These are phyloP conservation scores for Aspergillus neoniger DNA, from an alignment of 2,329 filamentous ascomycete species.

Conservation along the genomic window DNA sequence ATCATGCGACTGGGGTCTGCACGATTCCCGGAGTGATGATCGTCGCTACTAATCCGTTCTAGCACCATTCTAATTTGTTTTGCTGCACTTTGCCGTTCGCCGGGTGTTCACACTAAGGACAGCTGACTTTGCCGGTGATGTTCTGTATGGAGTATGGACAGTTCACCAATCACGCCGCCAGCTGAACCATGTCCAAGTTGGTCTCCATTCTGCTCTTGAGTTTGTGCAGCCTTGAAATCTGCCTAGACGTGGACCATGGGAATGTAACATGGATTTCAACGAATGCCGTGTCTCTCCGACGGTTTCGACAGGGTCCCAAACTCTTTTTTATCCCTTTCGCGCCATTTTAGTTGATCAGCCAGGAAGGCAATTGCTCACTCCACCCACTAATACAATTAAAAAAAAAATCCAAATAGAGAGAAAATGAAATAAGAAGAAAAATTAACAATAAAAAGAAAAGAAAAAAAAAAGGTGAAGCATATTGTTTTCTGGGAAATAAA, in stretches of 20 bases:
- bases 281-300: conserved; percentile 31
- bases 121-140: conserved; percentile 32
- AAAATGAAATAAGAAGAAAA: no score
- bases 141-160: conserved; percentile 28
- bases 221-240: conserved; percentile 27
- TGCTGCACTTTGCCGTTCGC: conserved; percentile 36
- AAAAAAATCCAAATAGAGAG: no score
- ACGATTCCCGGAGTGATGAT: conserved; percentile 35
- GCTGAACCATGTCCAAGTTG: conserved; percentile 21
- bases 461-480: conserved; percentile 1
- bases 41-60: conserved; percentile 35
- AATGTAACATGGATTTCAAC: conserved; percentile 34
- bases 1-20: conserved; percentile 40
- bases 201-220: conserved; percentile 24
- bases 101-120: conserved; percentile 34
- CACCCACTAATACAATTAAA: not conserved
- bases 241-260: conserved; percentile 25
- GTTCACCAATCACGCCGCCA: conserved; percentile 14
- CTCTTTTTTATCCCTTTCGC: conserved; percentile 10
- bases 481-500: conserved; percentile 7
- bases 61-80: conserved; percentile 39
- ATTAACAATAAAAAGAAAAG: no score
- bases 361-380: conserved; percentile 21
- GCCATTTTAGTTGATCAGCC: conserved; percentile 22
- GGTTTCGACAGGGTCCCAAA: conserved; percentile 22